Percentiles rank a stretch among this genome's conserved stretches.
phyloP scores from a whole-genome alignment of 108 stramenopile genomes.

The Parmales sp. region DNA sequence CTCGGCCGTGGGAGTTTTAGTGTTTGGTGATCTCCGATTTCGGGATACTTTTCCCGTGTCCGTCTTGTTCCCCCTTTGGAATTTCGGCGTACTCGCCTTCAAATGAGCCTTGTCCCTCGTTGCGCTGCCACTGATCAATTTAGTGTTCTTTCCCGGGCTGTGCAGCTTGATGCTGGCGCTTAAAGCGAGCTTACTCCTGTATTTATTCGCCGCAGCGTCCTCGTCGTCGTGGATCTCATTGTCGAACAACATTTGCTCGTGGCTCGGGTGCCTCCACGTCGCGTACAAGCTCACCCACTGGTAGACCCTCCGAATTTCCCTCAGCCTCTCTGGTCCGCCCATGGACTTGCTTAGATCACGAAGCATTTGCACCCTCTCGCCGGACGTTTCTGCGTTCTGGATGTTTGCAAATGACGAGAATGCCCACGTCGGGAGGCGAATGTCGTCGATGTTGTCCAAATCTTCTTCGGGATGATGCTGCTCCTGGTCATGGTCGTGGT shows the following conservation, averaged over 20 bases:
- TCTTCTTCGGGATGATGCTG: too few relatives aligned
- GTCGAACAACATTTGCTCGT: neutral
- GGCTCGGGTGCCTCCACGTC: slow-evolving; percentile 7
- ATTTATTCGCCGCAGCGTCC: neutral
- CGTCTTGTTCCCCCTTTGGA: neutral
- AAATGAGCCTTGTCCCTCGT: neutral
- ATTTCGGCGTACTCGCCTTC: neutral
- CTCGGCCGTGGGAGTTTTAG: neutral
- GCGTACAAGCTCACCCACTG: neutral
- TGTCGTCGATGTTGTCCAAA: too few relatives aligned
- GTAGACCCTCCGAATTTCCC: neutral
- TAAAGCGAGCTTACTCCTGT: neutral
- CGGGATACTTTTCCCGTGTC: neutral
- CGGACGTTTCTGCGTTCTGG: neutral
- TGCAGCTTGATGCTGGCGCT: too few relatives aligned
- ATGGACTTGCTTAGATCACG: neutral
- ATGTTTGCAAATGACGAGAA: neutral
- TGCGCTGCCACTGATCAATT: neutral
- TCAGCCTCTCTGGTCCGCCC: slow-evolving; percentile 5
- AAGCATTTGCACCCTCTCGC: neutral
- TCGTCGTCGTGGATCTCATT: neutral
- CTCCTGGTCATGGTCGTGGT: neutral
- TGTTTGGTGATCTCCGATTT: too few relatives aligned
- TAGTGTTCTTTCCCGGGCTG: neutral
- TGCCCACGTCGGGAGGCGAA: slow-evolving; percentile 2